Percentiles rank a stretch among this genome's conserved stretches.
Evolutionary conservation across 176 grass and related monocot genomes (phyloP).

Genomic region (Eragrostis nindensis): DNA sequence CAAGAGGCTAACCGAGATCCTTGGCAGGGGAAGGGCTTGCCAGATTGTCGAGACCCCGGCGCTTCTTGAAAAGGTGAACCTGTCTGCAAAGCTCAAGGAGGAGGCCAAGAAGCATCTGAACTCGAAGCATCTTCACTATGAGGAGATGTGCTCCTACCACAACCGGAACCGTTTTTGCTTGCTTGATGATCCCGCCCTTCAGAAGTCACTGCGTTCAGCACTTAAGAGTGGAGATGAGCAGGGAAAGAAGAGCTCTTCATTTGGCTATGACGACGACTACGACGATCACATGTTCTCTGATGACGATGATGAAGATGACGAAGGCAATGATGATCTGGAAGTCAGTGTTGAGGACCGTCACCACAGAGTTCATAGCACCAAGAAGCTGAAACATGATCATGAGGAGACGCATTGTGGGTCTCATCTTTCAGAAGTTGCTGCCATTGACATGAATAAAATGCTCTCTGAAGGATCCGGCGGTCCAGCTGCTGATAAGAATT

Average conservation of each 20-base stretch:
- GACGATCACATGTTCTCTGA: slow-evolving; percentile 48
- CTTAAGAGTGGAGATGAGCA: slow-evolving; percentile 53
- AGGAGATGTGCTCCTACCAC: slow-evolving; percentile 93
- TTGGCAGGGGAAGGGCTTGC: slow-evolving; percentile 66
- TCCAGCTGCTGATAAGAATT: slow-evolving; percentile 41
- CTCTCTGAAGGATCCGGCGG: slow-evolving; percentile 26
- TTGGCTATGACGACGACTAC: slow-evolving; percentile 53
- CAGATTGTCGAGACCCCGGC: slow-evolving; percentile 64
- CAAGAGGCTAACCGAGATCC: slow-evolving; percentile 75
- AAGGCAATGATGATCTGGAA: slow-evolving; percentile 39
- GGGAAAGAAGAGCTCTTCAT: slow-evolving; percentile 29
- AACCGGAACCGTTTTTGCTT: slow-evolving; percentile 64
- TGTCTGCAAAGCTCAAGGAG: slow-evolving; percentile 65
- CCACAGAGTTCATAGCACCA: slow-evolving; percentile 20
- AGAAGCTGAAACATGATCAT: slow-evolving; percentile 37
- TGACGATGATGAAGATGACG: slow-evolving; percentile 49
- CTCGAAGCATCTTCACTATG: slow-evolving; percentile 77
- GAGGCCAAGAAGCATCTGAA: slow-evolving; percentile 65
- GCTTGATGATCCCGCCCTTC: slow-evolving; percentile 56
- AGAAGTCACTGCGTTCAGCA: slow-evolving; percentile 49
- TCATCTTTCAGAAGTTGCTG: slow-evolving; percentile 42
- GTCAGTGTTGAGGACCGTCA: slow-evolving; percentile 34
- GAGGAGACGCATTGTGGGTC: slow-evolving; percentile 37
- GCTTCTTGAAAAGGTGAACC: slow-evolving; percentile 51
- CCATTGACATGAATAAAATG: slow-evolving; percentile 53